Base-by-base conservation (phyloP, 352 stramenopile species). In the Thalassiosira mediterranea region DNA sequence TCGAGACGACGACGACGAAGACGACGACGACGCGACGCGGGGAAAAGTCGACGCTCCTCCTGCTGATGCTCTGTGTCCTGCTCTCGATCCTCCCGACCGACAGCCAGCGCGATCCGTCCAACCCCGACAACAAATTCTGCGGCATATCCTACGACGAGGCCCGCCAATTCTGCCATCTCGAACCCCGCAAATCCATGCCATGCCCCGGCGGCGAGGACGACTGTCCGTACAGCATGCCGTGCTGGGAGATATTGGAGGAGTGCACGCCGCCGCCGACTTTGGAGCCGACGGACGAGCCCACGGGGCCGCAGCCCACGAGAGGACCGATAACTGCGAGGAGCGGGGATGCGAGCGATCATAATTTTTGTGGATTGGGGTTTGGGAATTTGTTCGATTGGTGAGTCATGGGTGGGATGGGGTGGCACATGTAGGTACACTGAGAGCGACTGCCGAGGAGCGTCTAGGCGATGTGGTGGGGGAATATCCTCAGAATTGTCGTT, bases 311-410 rank as follows among this genome's bases (percentile, higher is more conserved):
- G 0, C 62, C 72, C n/a, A 76, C 34, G 11, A 34, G 4, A 13
- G 32, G 28, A 31, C 72, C 72, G 19, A 71, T 81, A 37, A 76
- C 57, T 2, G 8, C 0, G 10, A 61, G 38, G 17, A 72, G 57
- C 42, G 19, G 10, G 3, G 51, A 81, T 47, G 37, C 72, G 4
- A 58, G 31, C 0, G 72, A 81, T 72, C 65, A 81, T 52, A 57
- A 76, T 53, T 81, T 76, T 51, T 81, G 72, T 62, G 72, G 72
- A 13, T 19, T 81, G 3, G 72, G 72, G 2, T 81, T 72, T 58
- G 58, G 75, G 56, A 73, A 81, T 48, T 75, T 81, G 52, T 81
- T 76, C 48, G 57, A 48, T 19, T 81, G 72, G 70, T 79, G 54
- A 63, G 70, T 79, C 26, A 13, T 42, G 7, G 34, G 7, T 42